A percentile compares a stretch with the other conserved stretches of the same genome.
Conservation (phyloP, 75 land plant genomes). For the Cupressus sempervirens region DNA sequence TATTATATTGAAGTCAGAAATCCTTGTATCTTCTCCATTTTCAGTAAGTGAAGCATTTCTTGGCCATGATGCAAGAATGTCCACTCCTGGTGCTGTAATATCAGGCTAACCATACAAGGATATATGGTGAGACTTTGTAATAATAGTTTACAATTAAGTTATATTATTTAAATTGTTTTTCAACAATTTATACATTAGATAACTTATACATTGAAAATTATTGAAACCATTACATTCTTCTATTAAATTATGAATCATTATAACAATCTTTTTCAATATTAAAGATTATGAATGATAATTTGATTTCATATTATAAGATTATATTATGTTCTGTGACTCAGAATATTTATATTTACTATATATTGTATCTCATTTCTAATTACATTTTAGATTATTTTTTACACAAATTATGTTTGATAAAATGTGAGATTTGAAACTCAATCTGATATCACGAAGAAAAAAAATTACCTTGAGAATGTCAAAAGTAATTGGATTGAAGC, state of each 20-base stretch:
- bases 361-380: too few species aligned
- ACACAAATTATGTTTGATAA: not conserved
- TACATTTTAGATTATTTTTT: too few species aligned
- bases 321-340: not conserved
- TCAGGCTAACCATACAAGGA: slow-evolving; percentile 39
- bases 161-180: not conserved
- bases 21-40: slow-evolving; percentile 8
- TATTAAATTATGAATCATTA: too few species aligned
- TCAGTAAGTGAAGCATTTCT: slow-evolving; percentile 23
- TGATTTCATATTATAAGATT: too few species aligned
- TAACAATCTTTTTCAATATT: too few species aligned
- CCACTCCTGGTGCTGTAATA: slow-evolving; percentile 60
- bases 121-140: too few species aligned
- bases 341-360: not conserved
- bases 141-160: not conserved
- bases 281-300: too few species aligned
- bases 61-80: slow-evolving; percentile 46
- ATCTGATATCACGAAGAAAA: not conserved
- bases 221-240: too few species aligned
- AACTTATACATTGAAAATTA: too few species aligned
- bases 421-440: not conserved
- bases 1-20: slow-evolving; percentile 23
- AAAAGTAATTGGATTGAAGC: slow-evolving; percentile 31
- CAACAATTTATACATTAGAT: not conserved
- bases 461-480: slow-evolving; percentile 38